Evolutionary conservation across 2,329 filamentous ascomycete species (phyloP), one percentile per base, ranked within the genome.

Genomic region (Cordyceps fumosorosea): DNA sequence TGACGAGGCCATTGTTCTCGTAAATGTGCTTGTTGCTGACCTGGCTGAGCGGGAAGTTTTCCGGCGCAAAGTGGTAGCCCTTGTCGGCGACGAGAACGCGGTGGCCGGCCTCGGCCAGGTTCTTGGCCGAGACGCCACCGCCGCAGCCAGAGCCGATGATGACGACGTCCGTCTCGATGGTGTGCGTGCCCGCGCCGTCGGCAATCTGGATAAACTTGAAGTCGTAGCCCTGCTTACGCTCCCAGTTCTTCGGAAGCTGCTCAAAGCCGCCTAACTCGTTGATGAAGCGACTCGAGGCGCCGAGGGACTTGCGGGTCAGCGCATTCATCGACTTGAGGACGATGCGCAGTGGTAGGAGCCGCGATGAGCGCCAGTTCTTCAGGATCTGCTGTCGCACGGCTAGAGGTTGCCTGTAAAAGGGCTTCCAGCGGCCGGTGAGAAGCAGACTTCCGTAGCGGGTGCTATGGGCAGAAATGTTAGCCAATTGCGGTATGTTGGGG

Each of bases 71-170:
- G 71, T 95, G 84, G 71, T 93, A 91, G 1, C 84, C 85, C 71
- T 95, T 95, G 67, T 96, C 91, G 3, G 91, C 87, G 0, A 97
- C 90, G 4, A 96, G 73, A 32, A 96, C 91, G 22, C 80, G 79
- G 65, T 89, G 80, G 4, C 89, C 90, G 1, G 88, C 89, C 73
- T 92, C 87, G 11, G 92, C 85, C 1, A 96, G 77, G 56, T 90
- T 88, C 73, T 93, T 93, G 26, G 93, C 92, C 42, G 83, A 84
- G 0, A 96, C 91, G 11, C 82, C 90, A 47, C 90, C 92, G 65
- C 93, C 93, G 68, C 90, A 96, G 32, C 93, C 93, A 44, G 90
- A 95, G 2, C 93, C 93, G 22, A 97, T 82, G 63, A 97, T 86
- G 47, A 96, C 85, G 0, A 96, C 85, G 72, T 97, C 93, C 0